Conservation (phyloP, 2,329 filamentous ascomycete species). For the Fusarium sp. region DNA sequence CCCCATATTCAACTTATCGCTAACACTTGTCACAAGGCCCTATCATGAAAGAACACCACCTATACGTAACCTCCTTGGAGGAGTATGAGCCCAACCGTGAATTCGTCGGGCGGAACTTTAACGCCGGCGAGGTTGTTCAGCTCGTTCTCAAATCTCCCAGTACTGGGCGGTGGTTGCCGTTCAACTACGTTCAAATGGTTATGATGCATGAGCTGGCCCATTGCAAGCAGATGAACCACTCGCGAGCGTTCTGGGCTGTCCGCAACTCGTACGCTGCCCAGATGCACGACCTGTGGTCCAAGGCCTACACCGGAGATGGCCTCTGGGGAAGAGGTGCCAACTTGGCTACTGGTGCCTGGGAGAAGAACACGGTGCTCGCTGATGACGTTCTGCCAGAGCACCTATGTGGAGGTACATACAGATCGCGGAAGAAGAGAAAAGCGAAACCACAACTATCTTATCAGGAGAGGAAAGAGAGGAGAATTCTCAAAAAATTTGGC, state of each 20-base stretch:
- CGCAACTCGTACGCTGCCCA: constrained; percentile 78
- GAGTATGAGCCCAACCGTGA: constrained; percentile 85
- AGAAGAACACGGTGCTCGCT: constrained; percentile 62
- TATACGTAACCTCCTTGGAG: constrained; percentile 78
- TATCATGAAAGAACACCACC: constrained; percentile 74
- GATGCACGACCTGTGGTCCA: constrained; percentile 77
- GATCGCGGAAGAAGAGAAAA: constrained; percentile 68
- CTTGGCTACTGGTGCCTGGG: constrained; percentile 71
- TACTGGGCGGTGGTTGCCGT: constrained; percentile 79
- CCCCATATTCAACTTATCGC: neutral
- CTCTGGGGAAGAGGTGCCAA: constrained; percentile 81
- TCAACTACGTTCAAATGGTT: constrained; percentile 89
- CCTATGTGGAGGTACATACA: constrained; percentile 85
- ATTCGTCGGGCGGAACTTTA: constrained; percentile 91
- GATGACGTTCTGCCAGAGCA: constrained; percentile 74
- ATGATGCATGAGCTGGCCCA: constrained; percentile 95
- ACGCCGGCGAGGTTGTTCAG: constrained; percentile 88
- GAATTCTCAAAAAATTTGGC: constrained; percentile 83
- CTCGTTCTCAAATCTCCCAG: constrained; percentile 78
- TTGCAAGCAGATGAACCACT: constrained; percentile 93
- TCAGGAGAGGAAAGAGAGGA: constrained; percentile 77
- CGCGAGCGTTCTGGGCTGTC: constrained; percentile 82
- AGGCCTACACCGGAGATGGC: constrained; percentile 82
- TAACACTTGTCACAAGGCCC: constrained; percentile 61
- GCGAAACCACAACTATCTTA: constrained; percentile 68